Percentiles rank a stretch among this genome's conserved stretches.
Conservation (phyloP, 2,329 filamentous ascomycete species). For the Ophiostoma ips region DNA sequence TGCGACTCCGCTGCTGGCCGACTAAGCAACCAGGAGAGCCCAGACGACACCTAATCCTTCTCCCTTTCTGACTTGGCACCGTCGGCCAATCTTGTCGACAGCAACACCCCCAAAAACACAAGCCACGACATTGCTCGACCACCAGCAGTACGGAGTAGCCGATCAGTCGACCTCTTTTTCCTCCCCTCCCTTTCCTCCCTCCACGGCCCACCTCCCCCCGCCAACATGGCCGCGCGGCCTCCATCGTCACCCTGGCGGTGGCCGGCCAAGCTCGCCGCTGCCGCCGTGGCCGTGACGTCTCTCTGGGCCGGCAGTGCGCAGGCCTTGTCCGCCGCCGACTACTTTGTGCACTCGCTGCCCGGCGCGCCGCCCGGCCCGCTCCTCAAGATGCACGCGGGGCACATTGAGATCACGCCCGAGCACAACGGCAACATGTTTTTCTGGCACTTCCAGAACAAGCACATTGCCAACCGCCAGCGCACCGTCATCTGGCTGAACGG, state of each 20-base stretch:
- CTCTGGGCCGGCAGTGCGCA: slow-evolving; percentile 24
- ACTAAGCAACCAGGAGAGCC: too few relatives aligned
- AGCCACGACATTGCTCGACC: neutral
- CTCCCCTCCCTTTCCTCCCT: neutral
- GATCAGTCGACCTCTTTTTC: too few relatives aligned
- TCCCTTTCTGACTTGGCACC: neutral
- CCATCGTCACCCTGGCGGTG: slow-evolving; percentile 15
- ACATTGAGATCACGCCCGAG: slow-evolving; percentile 77
- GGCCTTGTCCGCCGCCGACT: slow-evolving; percentile 56
- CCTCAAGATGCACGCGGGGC: slow-evolving; percentile 96
- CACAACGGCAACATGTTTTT: slow-evolving; percentile 94
- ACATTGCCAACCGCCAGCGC: slow-evolving; percentile 81
- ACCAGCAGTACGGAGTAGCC: neutral
- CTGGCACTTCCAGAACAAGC: slow-evolving; percentile 93
- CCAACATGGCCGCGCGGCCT: slow-evolving; percentile 5
- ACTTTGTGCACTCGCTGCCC: slow-evolving; percentile 75
- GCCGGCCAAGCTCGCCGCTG: slow-evolving; percentile 15
- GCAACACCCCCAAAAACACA: too few relatives aligned
- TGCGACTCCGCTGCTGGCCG: neutral
- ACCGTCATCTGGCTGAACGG: slow-evolving; percentile 97
- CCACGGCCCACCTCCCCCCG: neutral
- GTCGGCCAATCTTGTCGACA: too few relatives aligned
- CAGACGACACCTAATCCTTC: neutral
- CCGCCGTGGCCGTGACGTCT: slow-evolving; percentile 26
- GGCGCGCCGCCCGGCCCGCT: slow-evolving; percentile 66